phyloP scores from a whole-genome alignment of 345 rosid genomes.

The Hevea brasiliensis region DNA sequence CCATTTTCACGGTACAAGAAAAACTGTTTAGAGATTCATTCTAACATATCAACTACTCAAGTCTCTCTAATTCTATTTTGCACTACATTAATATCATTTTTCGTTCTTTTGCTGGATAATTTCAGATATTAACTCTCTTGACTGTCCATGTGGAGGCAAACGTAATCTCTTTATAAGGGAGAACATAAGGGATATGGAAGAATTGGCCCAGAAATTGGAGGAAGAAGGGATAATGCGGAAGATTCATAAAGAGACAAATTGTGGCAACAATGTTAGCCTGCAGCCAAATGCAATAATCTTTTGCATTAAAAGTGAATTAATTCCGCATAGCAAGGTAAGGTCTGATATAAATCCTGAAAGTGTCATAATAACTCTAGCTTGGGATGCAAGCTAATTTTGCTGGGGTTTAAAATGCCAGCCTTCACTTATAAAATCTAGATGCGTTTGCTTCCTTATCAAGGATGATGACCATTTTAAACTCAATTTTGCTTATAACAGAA shows the following conservation, averaged over 20 bases:
- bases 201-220: not conserved
- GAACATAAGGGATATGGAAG: not conserved
- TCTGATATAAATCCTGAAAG: not conserved
- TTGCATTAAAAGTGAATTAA: not conserved
- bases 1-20: conserved; percentile 6
- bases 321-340: not conserved
- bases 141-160: conserved; percentile 15
- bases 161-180: not conserved
- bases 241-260: too few species aligned
- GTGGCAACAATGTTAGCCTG: not conserved
- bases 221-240: not conserved
- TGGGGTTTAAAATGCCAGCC: too few species aligned
- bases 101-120: not conserved
- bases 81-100: not conserved
- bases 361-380: not conserved
- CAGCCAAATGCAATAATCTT: not conserved
- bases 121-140: conserved; percentile 1
- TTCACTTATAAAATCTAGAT: too few species aligned
- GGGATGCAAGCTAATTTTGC: too few species aligned
- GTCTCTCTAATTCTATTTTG: too few species aligned
- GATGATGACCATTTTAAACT: too few species aligned
- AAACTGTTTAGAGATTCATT: not conserved
- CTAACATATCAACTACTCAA: not conserved
- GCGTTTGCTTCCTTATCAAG: too few species aligned
- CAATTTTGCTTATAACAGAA: too few species aligned